Evolutionary conservation across 257 asterid genomes (phyloP), one percentile per base, ranked within the genome.

Genomic region (Penstemon barbatus): DNA sequence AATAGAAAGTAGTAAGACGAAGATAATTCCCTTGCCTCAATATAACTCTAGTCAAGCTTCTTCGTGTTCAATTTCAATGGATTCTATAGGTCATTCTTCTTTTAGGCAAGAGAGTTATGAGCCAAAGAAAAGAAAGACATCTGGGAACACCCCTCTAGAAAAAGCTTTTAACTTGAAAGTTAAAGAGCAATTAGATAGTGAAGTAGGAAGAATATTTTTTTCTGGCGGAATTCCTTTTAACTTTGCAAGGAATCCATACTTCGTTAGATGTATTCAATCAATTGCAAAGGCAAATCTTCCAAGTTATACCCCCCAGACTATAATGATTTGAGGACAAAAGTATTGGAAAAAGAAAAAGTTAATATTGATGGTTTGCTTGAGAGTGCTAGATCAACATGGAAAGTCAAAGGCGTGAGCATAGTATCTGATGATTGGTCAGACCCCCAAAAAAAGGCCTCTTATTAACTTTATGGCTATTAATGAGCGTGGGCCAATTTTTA

Each of bases 311-410:
- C 66, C 7, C 61, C 44, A 6, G 38, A 71, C 6, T 61, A 68
- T 61, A 69, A 74, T 51, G 11, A 38, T 2, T 42, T 62, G 11
- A 51, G 79, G 6, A 53, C 15, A 38, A 65, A 36, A 13, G 37
- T 65, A 2, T 65, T 65, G 49, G 11, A 65, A 11, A 51, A 39
- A 37, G 71, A 51, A 46, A 50, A 4, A n/a, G n/a, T 6, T 7
- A 5, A 51, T 39, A 5, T 49, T 50, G 61, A 65, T 3, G n/a
- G 13, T 12, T 49, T 49, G 4, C 46, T 65, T 48, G 60, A 51
- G 6, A 4, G 4, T 10, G 48, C 25, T 10, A 39, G 33, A 10
- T 33, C 9, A 5, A 8, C 33, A 25, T 25, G 33, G 33, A 25
- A 25, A 25, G 33, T 25, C 33, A 25, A 25, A 25, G 33, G 33